Base-by-base conservation (phyloP, 176 grass and related monocot species). In the Areca catechu region DNA sequence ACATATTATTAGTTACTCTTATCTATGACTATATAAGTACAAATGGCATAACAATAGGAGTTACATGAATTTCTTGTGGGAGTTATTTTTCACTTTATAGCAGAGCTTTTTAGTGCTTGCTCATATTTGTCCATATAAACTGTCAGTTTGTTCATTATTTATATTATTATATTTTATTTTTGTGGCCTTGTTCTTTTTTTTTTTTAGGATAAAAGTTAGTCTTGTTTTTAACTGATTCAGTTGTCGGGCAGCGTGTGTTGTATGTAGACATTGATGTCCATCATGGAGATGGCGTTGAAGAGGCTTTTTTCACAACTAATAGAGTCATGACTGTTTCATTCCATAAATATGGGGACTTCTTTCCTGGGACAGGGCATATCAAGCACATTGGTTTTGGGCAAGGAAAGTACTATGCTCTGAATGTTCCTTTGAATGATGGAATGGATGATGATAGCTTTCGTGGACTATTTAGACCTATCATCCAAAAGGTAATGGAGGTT, bases 201-300 rank as follows among this genome's bases (percentile, higher is more conserved):
- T 68, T 79, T 30, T 48, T 19, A 21, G 27, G 4, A 5, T 29
- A 29, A 29, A 29, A 29, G 5, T 29, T 29, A 29, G 5, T 10
- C 34, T 43, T 43, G 34, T 43, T 12, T 12, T 43, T 43, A 43
- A 12, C 60, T 48, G 27, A 5, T 5, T 48, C 7, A 15, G 10
- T 63, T 19, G 20, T 16, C 23, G 68, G 83, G 28, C 59, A 95
- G 90, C 85, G 90, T 53, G 90, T 95, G 63, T 68, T 95, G 37
- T 95, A 95, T 58, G 74, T 89, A 62, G 90, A 95, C 82, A 95
- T 95, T 78, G 90, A 95, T 80, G 82, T 95, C 51, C 90, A 89
- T 79, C 90, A 95, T 69, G 90, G 90, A 71, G 90, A 95, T 75
- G 90, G 90, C 17, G 90, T 95, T 18, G 90, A 95, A 62, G 90